These are phyloP conservation scores for Cantharellus anzutake DNA, from an alignment of 768 basidiomycete genomes.

Conservation along the genomic window DNA sequence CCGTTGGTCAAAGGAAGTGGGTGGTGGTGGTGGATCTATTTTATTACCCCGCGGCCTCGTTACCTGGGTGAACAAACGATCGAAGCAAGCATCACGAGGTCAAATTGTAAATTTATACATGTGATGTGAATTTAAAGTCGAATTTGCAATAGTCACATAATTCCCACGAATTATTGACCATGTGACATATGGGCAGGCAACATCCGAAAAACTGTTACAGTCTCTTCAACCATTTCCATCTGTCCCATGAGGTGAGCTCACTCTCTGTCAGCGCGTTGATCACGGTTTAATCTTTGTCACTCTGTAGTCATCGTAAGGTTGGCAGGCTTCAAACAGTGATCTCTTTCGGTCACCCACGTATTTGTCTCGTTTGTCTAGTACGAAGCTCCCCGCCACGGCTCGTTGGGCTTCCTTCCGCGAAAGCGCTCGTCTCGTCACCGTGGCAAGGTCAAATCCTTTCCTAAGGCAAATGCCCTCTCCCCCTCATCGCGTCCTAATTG, in stretches of 20 bases:
- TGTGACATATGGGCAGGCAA: no score
- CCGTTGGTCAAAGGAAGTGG: no score
- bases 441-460: constrained; percentile 99
- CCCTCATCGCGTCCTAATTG: background rate
- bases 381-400: constrained; percentile 97
- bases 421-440: constrained; percentile 95
- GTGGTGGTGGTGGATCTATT: no score
- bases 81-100: no score
- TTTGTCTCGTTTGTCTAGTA: constrained; percentile 30
- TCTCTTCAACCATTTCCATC: background rate
- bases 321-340: background rate
- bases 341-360: background rate
- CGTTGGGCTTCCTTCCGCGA: constrained; percentile 90
- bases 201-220: no score
- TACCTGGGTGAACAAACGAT: no score
- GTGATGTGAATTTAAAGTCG: no score
- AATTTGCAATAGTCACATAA: no score
- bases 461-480: constrained; percentile 43
- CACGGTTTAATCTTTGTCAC: background rate
- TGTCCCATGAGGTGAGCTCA: background rate
- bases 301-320: background rate
- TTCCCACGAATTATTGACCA: no score
- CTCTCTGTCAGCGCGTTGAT: background rate
- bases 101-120: no score
- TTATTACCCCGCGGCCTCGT: no score